phyloP scores from a whole-genome alignment of 2,329 filamentous ascomycete genomes.

The Metarhizium brunneum region DNA sequence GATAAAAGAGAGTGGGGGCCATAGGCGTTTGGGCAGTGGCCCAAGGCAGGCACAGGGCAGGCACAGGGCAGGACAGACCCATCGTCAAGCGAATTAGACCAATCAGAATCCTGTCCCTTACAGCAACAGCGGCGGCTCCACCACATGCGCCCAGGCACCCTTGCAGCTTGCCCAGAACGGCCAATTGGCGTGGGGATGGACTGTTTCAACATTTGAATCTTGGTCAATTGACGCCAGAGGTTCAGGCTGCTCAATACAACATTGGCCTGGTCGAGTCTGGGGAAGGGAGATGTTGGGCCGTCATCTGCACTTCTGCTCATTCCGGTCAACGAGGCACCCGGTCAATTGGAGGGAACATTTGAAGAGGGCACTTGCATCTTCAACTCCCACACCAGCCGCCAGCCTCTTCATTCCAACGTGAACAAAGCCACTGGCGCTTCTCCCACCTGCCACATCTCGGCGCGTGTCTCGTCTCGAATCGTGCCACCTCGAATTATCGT shows the following conservation, averaged over 20 bases:
- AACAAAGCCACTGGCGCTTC: slow-evolving; percentile 1
- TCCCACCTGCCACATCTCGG: slow-evolving; percentile 3
- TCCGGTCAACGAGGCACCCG: no score
- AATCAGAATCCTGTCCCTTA: background rate
- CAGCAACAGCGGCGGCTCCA: background rate
- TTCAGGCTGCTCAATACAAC: no score
- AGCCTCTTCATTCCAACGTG: slow-evolving; percentile 1
- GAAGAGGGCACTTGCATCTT: background rate
- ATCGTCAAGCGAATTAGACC: background rate
- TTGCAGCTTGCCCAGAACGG: background rate
- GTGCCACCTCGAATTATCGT: background rate
- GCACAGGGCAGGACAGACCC: background rate
- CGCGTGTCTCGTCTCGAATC: background rate
- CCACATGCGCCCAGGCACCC: background rate
- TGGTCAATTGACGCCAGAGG: no score
- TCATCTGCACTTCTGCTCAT: no score
- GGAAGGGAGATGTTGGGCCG: no score
- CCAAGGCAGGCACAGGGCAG: no score
- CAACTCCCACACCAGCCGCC: background rate
- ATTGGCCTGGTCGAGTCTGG: no score
- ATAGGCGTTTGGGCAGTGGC: no score
- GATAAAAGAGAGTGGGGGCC: no score
- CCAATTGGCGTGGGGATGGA: background rate
- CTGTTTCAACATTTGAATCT: background rate
- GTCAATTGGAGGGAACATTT: no score